Conservation (phyloP, 139 green algal species). For the Chlorella sp. region DNA sequence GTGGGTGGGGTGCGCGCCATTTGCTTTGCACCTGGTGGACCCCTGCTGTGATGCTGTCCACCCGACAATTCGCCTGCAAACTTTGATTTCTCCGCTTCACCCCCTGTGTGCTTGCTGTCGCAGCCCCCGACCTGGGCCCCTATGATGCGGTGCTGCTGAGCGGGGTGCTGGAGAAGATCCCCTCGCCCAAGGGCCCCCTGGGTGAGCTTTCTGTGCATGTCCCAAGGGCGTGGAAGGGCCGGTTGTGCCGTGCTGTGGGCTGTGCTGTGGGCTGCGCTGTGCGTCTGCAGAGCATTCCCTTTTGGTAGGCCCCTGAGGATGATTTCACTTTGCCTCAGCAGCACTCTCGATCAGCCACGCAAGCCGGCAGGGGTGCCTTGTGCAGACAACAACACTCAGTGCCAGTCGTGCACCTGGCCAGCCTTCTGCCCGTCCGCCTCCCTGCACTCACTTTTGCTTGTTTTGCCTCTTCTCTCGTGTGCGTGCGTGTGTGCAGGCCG, state of each 20-base stretch:
- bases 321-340: background rate
- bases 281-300: background rate
- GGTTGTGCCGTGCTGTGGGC: too few relatives aligned
- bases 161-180: conserved; percentile 44
- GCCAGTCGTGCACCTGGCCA: background rate
- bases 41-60: too few relatives aligned
- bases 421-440: background rate
- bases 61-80: too few relatives aligned
- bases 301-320: background rate
- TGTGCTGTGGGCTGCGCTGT: background rate
- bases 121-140: conserved; percentile 40
- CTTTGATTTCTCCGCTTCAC: background rate
- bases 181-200: conserved; percentile 45
- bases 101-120: background rate
- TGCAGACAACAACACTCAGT: background rate
- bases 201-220: conserved; percentile 5
- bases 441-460: background rate
- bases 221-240: background rate
- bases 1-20: too few relatives aligned
- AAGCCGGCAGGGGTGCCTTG: too few relatives aligned
- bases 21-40: background rate
- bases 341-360: too few relatives aligned
- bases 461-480: background rate
- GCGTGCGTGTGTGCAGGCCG: conserved; percentile 17
- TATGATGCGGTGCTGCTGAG: conserved; percentile 50